Evolutionary conservation across 352 stramenopile species (phyloP).

Genomic region (Thraustochytrium striatum): DNA sequence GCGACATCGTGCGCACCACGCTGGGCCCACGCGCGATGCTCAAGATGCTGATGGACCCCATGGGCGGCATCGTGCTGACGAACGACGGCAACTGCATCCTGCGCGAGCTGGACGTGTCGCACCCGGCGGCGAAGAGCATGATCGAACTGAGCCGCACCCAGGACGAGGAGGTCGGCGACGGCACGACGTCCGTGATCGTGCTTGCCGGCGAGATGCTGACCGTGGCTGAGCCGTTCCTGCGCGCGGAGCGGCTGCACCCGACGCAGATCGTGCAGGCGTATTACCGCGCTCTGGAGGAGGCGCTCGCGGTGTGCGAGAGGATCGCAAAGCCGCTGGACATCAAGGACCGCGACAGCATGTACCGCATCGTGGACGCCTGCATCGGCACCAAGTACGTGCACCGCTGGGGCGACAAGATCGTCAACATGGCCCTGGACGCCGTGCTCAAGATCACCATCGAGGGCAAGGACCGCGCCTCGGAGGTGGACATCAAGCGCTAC

Average conservation of each 20-base stretch:
- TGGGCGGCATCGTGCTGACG: constrained; percentile 82
- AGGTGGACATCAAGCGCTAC: constrained; percentile 99
- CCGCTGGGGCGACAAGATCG: constrained; percentile 91
- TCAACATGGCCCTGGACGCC: constrained; percentile 92
- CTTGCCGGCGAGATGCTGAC: constrained; percentile 94
- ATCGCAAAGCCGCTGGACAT: constrained; percentile 89
- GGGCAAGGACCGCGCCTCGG: constrained; percentile 68
- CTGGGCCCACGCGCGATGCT: constrained; percentile 96
- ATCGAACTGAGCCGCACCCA: constrained; percentile 97
- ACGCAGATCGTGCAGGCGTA: constrained; percentile 96
- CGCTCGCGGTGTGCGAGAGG: constrained; percentile 86
- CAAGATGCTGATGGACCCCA: constrained; percentile 90
- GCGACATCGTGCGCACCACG: constrained; percentile 97
- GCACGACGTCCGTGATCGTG: constrained; percentile 99
- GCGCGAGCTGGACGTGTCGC: constrained; percentile 93
- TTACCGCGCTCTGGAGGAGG: constrained; percentile 73
- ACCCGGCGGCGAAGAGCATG: constrained; percentile 94
- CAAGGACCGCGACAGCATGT: constrained; percentile 88
- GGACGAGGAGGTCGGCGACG: constrained; percentile 99
- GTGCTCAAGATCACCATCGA: constrained; percentile 82
- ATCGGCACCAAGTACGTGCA: constrained; percentile 98
- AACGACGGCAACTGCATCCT: constrained; percentile 99
- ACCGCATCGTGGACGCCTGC: constrained; percentile 88
- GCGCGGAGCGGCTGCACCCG: constrained; percentile 89
- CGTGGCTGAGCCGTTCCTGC: constrained; percentile 92